Base-by-base conservation (phyloP, 2,329 filamentous ascomycete species). In the Fusarium euwallaceae region DNA sequence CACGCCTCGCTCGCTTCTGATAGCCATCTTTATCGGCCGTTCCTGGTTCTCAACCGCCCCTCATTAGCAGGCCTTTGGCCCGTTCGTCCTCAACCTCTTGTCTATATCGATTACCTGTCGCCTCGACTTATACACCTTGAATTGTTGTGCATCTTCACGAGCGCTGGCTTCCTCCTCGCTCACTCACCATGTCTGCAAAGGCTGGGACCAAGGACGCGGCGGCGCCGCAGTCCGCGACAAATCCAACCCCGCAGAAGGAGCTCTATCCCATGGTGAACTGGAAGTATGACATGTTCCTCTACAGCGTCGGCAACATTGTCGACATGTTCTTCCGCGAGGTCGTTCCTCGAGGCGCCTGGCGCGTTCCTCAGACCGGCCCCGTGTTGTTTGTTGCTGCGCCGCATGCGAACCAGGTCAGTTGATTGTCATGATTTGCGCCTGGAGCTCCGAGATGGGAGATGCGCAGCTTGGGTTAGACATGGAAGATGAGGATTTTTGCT, bases 271-370 rank as follows among this genome's bases (percentile, higher is more conserved):
- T 94, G 91, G 91, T 90, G 78, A 88, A 90, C 76, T 93, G 90
- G 87, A 92, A 92, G 75, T 95, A 95, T 82, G 93, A 95, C 84
- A 87, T 92, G 69, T 93, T 95, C 80, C 87, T 95, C 36, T 95
- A 93, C 88, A 88, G 88, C 59, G 93, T 95, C 81, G 93, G 92
- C 48, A 90, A 98, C 74, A 88, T 98, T 62, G 92, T 97, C 75
- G 97, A 99, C 84, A 91, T 98, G 76, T 99, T 99, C 90, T 99
- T 99, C 87, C 93, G 97, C 77, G 97, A 99, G 84, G 95, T 99
- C 17, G 95, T 98, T 82, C 97, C 97, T 14, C 91, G 97, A 75
- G 95, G 95, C 76, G 94, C 95, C 73, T 99, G 97, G 95, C 96
- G 95, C 83, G 94, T 99, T 53, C 97, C 97, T 53, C 92, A 93